Conservation (phyloP, 1,139 yeast genomes). For the Yamadazyma diospyri region DNA sequence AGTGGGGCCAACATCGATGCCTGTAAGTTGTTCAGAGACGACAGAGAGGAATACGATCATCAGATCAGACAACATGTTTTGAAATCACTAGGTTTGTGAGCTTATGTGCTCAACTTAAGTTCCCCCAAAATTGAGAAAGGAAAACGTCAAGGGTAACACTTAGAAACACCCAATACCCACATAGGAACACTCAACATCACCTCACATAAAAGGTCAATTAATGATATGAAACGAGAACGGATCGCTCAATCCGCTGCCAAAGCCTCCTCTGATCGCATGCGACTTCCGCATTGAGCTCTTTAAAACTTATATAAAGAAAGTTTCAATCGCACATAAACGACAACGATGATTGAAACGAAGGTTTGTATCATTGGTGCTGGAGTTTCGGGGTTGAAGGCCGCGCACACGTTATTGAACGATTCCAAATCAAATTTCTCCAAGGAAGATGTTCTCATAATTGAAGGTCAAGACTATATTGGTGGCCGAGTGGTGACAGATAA, state of each 20-base stretch:
- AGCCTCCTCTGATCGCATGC: too few relatives aligned
- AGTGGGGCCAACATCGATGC: slow-evolving; percentile 98
- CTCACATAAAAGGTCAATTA: too few relatives aligned
- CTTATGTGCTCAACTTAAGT: too few relatives aligned
- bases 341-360: slow-evolving; percentile 7
- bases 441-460: slow-evolving; percentile 39
- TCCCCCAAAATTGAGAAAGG: too few relatives aligned
- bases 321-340: too few relatives aligned
- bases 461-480: slow-evolving; percentile 50
- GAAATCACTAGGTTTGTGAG: slow-evolving; percentile 58
- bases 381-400: slow-evolving; percentile 76
- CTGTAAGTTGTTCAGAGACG: slow-evolving; percentile 89
- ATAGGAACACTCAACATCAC: too few relatives aligned
- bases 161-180: too few relatives aligned
- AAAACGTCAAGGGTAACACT: too few relatives aligned
- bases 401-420: slow-evolving; percentile 47
- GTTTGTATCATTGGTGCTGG: slow-evolving; percentile 73
- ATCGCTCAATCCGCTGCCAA: too few relatives aligned
- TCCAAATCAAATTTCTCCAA: slow-evolving; percentile 26
- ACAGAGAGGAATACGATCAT: slow-evolving; percentile 61
- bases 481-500: slow-evolving; percentile 42
- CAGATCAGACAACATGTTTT: slow-evolving; percentile 65
- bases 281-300: too few relatives aligned
- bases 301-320: too few relatives aligned
- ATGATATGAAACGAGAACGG: too few relatives aligned